These are phyloP conservation scores for Rhododendron williamsianum DNA, from an alignment of 148 eudicot genomes.

Conservation along the genomic window DNA sequence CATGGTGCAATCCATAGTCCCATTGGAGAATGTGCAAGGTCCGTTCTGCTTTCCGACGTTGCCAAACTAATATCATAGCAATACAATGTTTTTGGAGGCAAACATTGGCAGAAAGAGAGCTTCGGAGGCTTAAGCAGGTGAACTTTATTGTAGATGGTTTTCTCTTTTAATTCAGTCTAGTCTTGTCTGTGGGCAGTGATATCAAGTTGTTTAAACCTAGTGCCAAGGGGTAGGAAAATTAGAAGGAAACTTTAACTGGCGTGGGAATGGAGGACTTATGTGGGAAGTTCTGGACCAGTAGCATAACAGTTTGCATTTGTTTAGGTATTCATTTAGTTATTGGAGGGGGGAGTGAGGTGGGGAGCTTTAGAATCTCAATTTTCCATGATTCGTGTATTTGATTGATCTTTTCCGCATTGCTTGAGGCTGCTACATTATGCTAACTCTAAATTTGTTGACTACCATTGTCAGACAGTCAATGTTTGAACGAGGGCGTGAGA, in stretches of 20 bases:
- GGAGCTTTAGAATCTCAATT: neutral
- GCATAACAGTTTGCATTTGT: neutral
- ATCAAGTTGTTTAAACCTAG: neutral
- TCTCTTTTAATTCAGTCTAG: neutral
- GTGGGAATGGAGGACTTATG: neutral
- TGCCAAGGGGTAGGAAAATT: neutral
- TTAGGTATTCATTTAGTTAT: neutral
- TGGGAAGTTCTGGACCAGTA: neutral
- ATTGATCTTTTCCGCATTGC: neutral
- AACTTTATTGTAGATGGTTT: constrained; percentile 1
- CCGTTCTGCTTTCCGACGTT: constrained; percentile 50
- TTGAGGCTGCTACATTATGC: neutral
- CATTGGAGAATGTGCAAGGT: constrained; percentile 76
- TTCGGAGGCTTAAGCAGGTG: constrained; percentile 77
- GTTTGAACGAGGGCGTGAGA: neutral
- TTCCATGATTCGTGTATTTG: neutral
- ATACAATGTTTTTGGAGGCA: constrained; percentile 88
- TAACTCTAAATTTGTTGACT: neutral
- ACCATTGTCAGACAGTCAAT: neutral
- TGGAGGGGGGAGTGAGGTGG: neutral
- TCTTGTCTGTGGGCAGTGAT: neutral
- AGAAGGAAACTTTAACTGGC: neutral
- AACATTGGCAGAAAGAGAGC: constrained; percentile 66
- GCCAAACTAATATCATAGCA: constrained; percentile 62
- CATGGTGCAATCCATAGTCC: constrained; percentile 39